Evolutionary conservation across 345 rosid genomes (phyloP).

Genomic region (Gossypium bickii): DNA sequence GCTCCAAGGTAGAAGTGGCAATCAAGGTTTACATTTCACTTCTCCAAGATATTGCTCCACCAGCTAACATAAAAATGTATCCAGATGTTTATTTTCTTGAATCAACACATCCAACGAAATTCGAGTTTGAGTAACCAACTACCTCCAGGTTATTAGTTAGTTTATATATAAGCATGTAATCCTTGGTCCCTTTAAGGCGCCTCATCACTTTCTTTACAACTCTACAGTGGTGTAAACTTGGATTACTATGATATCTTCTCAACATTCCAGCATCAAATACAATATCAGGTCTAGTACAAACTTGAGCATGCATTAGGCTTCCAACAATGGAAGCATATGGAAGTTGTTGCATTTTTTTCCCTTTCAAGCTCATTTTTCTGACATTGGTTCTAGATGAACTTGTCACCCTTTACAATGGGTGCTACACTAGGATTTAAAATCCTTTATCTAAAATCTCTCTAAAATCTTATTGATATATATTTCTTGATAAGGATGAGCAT

Average conservation of each 20-base stretch:
- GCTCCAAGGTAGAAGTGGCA: not conserved
- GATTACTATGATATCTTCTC: not conserved
- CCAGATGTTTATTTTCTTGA: not conserved
- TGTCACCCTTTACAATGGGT: too few relatives aligned
- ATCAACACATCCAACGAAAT: not conserved
- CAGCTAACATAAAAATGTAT: not conserved
- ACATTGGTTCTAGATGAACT: not conserved
- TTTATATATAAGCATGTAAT: not conserved
- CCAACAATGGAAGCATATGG: not conserved
- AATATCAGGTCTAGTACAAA: not conserved
- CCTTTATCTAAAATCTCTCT: too few relatives aligned
- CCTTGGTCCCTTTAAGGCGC: not conserved
- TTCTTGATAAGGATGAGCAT: too few relatives aligned
- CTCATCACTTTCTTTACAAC: not conserved
- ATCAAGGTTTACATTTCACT: not conserved
- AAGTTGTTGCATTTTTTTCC: not conserved
- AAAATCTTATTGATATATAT: too few relatives aligned
- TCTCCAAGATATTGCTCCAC: not conserved
- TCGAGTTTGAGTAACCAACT: not conserved
- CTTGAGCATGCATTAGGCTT: not conserved
- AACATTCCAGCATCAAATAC: not conserved
- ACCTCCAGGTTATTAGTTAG: not conserved
- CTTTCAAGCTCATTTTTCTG: too few relatives aligned
- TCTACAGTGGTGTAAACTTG: not conserved
- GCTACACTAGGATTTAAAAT: too few relatives aligned